Conservation (phyloP, 352 stramenopile species). For the Phytophthora crassamura region DNA sequence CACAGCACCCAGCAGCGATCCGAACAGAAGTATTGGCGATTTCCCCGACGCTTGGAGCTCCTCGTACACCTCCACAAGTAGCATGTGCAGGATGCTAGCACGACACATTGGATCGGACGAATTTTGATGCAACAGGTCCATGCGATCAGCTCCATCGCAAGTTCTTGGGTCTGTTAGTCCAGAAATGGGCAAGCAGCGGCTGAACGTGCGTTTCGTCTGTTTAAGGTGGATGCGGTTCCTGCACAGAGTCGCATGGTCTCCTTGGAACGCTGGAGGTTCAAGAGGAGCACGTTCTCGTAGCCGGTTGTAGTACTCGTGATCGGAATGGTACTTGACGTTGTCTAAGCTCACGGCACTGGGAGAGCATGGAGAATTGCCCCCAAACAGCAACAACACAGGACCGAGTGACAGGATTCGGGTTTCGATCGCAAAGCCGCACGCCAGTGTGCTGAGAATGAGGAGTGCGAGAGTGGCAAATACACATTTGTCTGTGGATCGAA, state of each 20-base stretch:
- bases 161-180: constrained; percentile 39
- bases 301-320: constrained; percentile 27
- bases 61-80: constrained; percentile 58
- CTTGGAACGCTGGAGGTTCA: constrained; percentile 30
- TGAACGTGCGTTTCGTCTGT: constrained; percentile 4
- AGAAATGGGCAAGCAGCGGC: constrained; percentile 58
- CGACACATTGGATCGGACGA: constrained; percentile 38
- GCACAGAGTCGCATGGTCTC: constrained; percentile 23
- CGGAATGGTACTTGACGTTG: constrained; percentile 18
- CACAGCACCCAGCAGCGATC: constrained; percentile 54
- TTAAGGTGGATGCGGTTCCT: constrained; percentile 24
- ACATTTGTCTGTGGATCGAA: constrained; percentile 3
- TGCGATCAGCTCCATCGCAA: constrained; percentile 51
- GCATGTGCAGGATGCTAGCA: constrained; percentile 54
- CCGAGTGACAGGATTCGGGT: constrained; percentile 3
- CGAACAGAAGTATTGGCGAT: constrained; percentile 43
- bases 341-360: constrained; percentile 9
- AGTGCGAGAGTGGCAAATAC: constrained; percentile 12
- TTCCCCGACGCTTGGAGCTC: constrained; percentile 37
- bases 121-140: constrained; percentile 43
- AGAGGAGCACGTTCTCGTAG: constrained; percentile 13
- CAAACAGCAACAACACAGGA: constrained; percentile 6
- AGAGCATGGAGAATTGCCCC: constrained; percentile 8
- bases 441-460: constrained; percentile 6
- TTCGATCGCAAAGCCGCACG: constrained; percentile 23